Base-by-base conservation (phyloP, 1,284 basidiomycete genomes). In the Flammula alnicola region DNA sequence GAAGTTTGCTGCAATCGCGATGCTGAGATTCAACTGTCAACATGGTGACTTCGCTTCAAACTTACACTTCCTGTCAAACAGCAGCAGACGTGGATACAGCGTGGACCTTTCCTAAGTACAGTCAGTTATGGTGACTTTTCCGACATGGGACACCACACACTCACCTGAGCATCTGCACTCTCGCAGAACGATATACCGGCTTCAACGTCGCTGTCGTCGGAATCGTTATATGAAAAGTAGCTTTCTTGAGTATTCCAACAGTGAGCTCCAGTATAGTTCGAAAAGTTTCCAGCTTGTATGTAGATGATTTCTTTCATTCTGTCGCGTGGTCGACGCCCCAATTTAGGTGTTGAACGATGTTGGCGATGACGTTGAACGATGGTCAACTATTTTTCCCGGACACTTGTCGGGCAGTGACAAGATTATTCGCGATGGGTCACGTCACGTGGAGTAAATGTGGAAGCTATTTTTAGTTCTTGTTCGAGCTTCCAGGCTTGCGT, bases 231-330 rank as follows among this genome's bases (percentile, higher is more conserved):
- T 5, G 75, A 73, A 56, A 87, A 79, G 63, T 91, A 91, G 55
- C 66, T 73, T 63, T 89, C 84, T 63, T 90, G 87, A 0, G 86
- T 78, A 62, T 91, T 91, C 86, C 87, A 91, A 60, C 88, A 91
- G 62, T 91, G 89, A 0, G 86, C 81, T 42, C 86, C 87, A 17
- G 79, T 68, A 61, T 83, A 80, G 61, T 91, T 91, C 14, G 88
- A 76, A 39, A 80, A 59, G 25, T 73, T 67, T 36, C 88, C 88
- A 0, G 85, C 85, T 66, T 91, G 88, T 44, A 91, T 73, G 63
- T 91, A 84, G 52, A 91, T 67, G 55, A 91, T 88, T 62, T 91
- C 89, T 60, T 76, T 81, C 88, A 91, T 90, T 45, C 23, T 31
- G 30, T 36, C n/a, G 35, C 23, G 33, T 27, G 19, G 9, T n/a